These are phyloP conservation scores for Tolypocladium sp. DNA, from an alignment of 2,329 filamentous ascomycete genomes.

Conservation along the genomic window DNA sequence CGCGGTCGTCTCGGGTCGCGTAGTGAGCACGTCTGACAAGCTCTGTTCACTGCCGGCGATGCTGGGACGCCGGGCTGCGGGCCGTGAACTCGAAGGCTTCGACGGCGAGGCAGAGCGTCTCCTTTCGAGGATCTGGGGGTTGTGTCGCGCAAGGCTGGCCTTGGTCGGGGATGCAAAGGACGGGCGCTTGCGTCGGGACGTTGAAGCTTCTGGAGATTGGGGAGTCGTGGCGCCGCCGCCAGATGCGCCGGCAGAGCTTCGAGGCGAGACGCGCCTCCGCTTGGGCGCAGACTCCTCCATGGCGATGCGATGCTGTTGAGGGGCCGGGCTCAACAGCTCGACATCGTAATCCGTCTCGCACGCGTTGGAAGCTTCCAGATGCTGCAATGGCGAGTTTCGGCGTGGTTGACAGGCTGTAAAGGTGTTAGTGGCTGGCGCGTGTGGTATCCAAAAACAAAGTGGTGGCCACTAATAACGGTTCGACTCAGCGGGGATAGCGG, in stretches of 20 bases:
- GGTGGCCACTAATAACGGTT: neutral
- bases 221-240: conserved; percentile 17
- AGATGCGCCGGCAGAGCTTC: conserved; percentile 24
- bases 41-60: conserved; percentile 11
- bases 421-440: conserved; percentile 1
- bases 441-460: conserved; percentile 3
- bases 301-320: neutral
- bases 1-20: conserved; percentile 18
- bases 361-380: neutral
- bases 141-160: conserved; percentile 51
- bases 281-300: conserved; percentile 53
- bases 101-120: conserved; percentile 27
- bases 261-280: conserved; percentile 53
- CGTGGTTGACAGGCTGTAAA: neutral
- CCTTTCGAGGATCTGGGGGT: conserved; percentile 47
- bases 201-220: conserved; percentile 6
- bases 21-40: conserved; percentile 16
- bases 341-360: neutral
- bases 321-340: neutral
- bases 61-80: neutral
- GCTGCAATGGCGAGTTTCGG: neutral
- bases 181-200: conserved; percentile 27
- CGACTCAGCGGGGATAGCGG: neutral
- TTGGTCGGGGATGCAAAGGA: conserved; percentile 61
- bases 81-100: conserved; percentile 9